Percentiles rank a stretch among this genome's conserved stretches.
phyloP scores from a whole-genome alignment of 306 rosid genomes.

The Cajanus cajan region DNA sequence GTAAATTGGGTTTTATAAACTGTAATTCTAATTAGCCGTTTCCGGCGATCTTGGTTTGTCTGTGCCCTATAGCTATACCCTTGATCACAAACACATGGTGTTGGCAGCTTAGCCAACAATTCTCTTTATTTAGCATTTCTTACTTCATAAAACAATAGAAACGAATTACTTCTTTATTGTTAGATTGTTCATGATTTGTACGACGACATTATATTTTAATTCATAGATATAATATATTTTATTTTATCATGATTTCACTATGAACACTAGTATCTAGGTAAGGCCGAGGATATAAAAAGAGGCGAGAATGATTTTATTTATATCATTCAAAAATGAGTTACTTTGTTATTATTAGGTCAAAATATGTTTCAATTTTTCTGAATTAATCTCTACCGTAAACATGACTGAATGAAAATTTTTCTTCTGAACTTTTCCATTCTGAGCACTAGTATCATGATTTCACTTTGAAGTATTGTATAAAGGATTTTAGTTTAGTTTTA shows the following conservation, averaged over 20 bases:
- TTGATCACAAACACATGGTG: neutral
- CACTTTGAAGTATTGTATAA: too few species aligned
- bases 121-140: neutral
- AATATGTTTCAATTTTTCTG: too few species aligned
- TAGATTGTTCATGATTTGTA: neutral
- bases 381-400: too few species aligned
- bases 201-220: neutral
- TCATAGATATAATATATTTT: neutral
- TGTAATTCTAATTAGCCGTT: constrained; percentile 25
- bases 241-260: neutral
- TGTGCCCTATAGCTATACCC: neutral
- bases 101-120: neutral
- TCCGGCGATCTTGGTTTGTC: neutral
- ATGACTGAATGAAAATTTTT: too few species aligned
- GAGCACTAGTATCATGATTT: too few species aligned
- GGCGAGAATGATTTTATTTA: neutral
- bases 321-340: too few species aligned
- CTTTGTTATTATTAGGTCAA: too few species aligned
- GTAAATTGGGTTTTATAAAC: constrained; percentile 13
- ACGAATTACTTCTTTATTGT: neutral
- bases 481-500: too few species aligned
- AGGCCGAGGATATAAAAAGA: neutral
- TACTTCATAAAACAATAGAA: neutral
- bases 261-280: neutral
- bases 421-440: too few species aligned